Percentiles rank a stretch among this genome's conserved stretches.
Evolutionary conservation across 2,329 filamentous ascomycete species (phyloP).

Genomic region (Ophiocordyceps unilateralis): DNA sequence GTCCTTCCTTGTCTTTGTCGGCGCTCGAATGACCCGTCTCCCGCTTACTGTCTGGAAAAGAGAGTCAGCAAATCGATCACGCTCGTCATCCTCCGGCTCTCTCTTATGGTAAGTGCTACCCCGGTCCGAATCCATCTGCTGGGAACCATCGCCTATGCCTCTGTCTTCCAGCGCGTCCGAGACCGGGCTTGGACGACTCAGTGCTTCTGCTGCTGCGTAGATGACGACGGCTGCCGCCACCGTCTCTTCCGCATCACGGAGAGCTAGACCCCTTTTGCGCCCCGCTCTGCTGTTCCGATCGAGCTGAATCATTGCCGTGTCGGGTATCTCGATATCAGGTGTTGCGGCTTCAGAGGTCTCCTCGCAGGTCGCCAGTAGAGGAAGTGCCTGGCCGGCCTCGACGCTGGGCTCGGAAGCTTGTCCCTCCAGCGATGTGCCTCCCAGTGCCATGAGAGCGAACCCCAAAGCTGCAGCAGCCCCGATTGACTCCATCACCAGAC

Average conservation of each 20-base stretch:
- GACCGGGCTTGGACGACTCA: slow-evolving; percentile 13
- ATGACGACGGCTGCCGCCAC: slow-evolving; percentile 36
- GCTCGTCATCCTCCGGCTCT: slow-evolving; percentile 18
- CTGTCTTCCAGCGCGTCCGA: no score
- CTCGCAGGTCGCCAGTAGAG: background rate
- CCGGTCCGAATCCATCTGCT: slow-evolving; percentile 7
- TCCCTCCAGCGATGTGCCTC: background rate
- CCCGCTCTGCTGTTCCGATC: slow-evolving; percentile 25
- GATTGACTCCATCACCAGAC: slow-evolving; percentile 11
- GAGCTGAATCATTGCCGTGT: slow-evolving; percentile 18
- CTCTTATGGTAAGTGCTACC: no score
- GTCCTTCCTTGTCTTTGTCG: slow-evolving; percentile 21
- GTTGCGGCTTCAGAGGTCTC: slow-evolving; percentile 17
- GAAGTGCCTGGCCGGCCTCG: no score
- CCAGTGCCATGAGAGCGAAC: background rate
- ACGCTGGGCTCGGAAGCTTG: background rate
- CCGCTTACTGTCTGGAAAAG: slow-evolving; percentile 34
- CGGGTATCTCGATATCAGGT: slow-evolving; percentile 28
- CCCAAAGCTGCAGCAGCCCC: background rate
- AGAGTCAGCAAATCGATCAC: slow-evolving; percentile 35
- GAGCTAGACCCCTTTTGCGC: slow-evolving; percentile 25
- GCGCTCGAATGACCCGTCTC: slow-evolving; percentile 17
- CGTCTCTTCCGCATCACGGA: slow-evolving; percentile 31
- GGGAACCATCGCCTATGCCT: no score
- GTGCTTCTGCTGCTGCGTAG: slow-evolving; percentile 30